Evolutionary conservation across 345 rosid species (phyloP).

Genomic region (Syzygium grande): DNA sequence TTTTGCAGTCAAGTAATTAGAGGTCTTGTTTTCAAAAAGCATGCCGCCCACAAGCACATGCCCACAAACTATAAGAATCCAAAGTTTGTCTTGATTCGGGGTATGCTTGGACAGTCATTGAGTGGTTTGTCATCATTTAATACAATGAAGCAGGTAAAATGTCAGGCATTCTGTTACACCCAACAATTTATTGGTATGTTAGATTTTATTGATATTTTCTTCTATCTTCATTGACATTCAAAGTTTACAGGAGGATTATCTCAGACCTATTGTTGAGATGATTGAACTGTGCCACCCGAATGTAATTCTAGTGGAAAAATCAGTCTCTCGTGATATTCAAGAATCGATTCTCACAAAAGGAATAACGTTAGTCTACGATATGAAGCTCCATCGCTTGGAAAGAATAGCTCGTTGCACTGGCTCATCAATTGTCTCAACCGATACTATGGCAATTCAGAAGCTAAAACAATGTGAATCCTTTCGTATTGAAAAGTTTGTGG

Average conservation of each 20-base stretch:
- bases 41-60: constrained; percentile 98
- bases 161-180: background rate
- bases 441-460: constrained; percentile 44
- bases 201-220: background rate
- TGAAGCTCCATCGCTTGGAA: constrained; percentile 85
- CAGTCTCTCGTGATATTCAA: constrained; percentile 81
- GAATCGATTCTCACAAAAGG: constrained; percentile 58
- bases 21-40: constrained; percentile 92
- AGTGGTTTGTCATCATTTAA: constrained; percentile 68
- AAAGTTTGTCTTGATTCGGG: constrained; percentile 59
- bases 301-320: constrained; percentile 81
- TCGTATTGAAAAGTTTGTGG: constrained; percentile 66
- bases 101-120: constrained; percentile 68
- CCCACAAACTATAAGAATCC: constrained; percentile 68
- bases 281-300: constrained; percentile 64
- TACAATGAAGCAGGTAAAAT: constrained; percentile 58
- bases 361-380: constrained; percentile 78
- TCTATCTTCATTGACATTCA: constrained; percentile 8
- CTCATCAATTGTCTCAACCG: constrained; percentile 50
- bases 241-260: constrained; percentile 36
- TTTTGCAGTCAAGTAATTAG: constrained; percentile 69
- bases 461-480: constrained; percentile 79
- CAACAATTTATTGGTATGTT: background rate
- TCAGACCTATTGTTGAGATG: constrained; percentile 49
- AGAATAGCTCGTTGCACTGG: constrained; percentile 86